These are phyloP conservation scores for Penicillium taxi DNA, from an alignment of 495 filamentous ascomycete genomes.

Conservation along the genomic window DNA sequence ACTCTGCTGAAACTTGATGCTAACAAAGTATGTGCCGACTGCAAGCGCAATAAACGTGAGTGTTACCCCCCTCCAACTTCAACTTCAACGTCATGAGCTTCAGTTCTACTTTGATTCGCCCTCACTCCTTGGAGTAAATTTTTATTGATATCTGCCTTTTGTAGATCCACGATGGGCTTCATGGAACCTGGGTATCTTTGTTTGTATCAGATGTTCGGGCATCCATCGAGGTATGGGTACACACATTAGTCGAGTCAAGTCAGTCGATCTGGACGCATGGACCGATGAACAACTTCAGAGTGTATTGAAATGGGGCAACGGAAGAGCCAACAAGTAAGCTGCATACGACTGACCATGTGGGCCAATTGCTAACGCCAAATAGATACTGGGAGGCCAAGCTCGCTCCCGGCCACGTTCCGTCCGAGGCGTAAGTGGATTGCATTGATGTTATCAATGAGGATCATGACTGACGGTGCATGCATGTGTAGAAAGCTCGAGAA, in stretches of 20 bases:
- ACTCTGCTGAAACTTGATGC: slow-evolving; percentile 80
- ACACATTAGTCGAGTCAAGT: slow-evolving; percentile 96
- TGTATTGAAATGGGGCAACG: slow-evolving; percentile 89
- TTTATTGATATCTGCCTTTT: slow-evolving; percentile 6
- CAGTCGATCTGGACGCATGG: slow-evolving; percentile 95
- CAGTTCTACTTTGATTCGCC: background rate
- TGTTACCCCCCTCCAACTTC: slow-evolving; percentile 16
- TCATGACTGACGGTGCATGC: slow-evolving; percentile 1
- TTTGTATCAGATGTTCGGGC: slow-evolving; percentile 96
- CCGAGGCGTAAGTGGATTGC: slow-evolving; percentile 62
- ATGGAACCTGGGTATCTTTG: slow-evolving; percentile 92
- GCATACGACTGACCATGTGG: slow-evolving; percentile 5
- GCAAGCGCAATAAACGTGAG: slow-evolving; percentile 96
- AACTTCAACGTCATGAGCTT: too few relatives aligned
- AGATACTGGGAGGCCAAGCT: slow-evolving; percentile 96
- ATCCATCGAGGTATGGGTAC: slow-evolving; percentile 98
- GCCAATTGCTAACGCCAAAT: slow-evolving; percentile 12
- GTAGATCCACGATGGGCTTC: slow-evolving; percentile 95
- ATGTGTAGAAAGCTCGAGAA: slow-evolving; percentile 83
- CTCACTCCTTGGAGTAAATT: too few relatives aligned
- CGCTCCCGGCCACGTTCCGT: slow-evolving; percentile 83
- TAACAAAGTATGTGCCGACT: slow-evolving; percentile 96
- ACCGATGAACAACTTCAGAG: slow-evolving; percentile 95
- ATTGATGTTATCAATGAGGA: slow-evolving; percentile 2
- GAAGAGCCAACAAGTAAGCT: slow-evolving; percentile 80